phyloP scores from a whole-genome alignment of 1,139 yeast genomes.

The Sugiyamaella sp. region DNA sequence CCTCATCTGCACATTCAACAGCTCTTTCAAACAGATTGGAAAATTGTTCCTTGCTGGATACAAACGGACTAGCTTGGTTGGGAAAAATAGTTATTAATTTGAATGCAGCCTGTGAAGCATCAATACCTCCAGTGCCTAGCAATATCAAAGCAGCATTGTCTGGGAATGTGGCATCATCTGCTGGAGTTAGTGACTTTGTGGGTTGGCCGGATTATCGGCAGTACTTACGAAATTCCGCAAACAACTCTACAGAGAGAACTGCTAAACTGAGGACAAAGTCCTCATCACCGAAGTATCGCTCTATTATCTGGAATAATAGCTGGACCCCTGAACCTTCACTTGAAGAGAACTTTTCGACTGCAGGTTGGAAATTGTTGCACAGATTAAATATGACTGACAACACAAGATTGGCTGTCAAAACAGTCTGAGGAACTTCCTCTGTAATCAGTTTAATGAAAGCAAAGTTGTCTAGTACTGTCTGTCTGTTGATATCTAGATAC shows the following conservation, averaged over 20 bases:
- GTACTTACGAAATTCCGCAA: conserved; percentile 16
- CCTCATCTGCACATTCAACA: not conserved
- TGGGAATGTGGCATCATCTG: conserved; percentile 9
- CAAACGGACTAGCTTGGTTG: not conserved
- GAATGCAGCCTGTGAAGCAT: not conserved
- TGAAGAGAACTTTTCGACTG: not conserved
- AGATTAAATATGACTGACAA: conserved; percentile 20
- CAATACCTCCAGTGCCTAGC: not conserved
- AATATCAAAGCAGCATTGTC: not conserved
- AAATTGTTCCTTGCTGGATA: conserved; percentile 6
- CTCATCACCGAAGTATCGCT: conserved; percentile 2
- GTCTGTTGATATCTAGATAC: conserved; percentile 9
- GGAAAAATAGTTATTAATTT: not conserved
- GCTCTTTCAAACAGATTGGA: not conserved
- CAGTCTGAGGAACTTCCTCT: not conserved
- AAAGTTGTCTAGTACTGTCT: not conserved
- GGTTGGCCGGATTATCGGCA: not conserved
- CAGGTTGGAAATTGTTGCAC: conserved; percentile 17
- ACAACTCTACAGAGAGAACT: conserved; percentile 12
- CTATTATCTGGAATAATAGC: conserved; percentile 6
- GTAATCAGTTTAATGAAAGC: conserved; percentile 3
- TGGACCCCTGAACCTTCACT: not conserved
- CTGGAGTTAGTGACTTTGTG: not conserved
- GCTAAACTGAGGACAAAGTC: conserved; percentile 15
- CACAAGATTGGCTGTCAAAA: not conserved